phyloP scores from a whole-genome alignment of 129 eudicot genomes.

The Erigeron canadensis region DNA sequence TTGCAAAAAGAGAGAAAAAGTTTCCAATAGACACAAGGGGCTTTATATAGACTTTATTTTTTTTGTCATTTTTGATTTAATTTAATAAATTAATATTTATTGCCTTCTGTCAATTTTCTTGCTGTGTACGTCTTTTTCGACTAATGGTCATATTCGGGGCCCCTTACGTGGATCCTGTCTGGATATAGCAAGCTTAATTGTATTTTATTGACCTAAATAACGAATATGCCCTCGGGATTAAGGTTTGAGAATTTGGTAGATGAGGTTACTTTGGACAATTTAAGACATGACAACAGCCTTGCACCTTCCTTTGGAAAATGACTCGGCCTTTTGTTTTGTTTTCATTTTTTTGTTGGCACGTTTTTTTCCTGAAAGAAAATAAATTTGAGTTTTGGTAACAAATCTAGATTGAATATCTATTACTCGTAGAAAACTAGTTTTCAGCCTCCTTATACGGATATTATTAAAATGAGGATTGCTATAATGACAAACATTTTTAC shows the following conservation, averaged over 20 bases:
- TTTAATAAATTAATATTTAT: background rate
- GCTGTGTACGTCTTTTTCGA: slow-evolving; percentile 26
- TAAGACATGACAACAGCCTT: slow-evolving; percentile 29
- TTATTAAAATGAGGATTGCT: no score
- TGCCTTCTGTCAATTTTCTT: slow-evolving; percentile 27
- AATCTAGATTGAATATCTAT: no score
- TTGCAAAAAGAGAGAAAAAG: slow-evolving; percentile 41
- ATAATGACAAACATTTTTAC: no score
- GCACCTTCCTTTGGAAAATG: slow-evolving; percentile 31
- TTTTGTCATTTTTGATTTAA: background rate
- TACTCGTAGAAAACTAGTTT: no score
- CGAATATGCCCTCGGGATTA: slow-evolving; percentile 20
- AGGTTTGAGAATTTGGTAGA: background rate
- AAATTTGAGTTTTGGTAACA: background rate
- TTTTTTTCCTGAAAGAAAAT: background rate
- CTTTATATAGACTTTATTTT: slow-evolving; percentile 29
- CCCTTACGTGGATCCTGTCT: slow-evolving; percentile 35
- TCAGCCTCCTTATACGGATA: no score
- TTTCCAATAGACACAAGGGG: slow-evolving; percentile 21
- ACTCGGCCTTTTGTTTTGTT: slow-evolving; percentile 13
- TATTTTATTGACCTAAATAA: background rate
- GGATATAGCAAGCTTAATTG: slow-evolving; percentile 20
- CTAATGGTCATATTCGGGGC: slow-evolving; percentile 23
- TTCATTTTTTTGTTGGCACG: background rate
- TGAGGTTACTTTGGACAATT: slow-evolving; percentile 30